Evolutionary conservation across 1,139 yeast genomes (phyloP), one percentile per base, ranked within the genome.

Genomic region (Suhomyces panamericanus): DNA sequence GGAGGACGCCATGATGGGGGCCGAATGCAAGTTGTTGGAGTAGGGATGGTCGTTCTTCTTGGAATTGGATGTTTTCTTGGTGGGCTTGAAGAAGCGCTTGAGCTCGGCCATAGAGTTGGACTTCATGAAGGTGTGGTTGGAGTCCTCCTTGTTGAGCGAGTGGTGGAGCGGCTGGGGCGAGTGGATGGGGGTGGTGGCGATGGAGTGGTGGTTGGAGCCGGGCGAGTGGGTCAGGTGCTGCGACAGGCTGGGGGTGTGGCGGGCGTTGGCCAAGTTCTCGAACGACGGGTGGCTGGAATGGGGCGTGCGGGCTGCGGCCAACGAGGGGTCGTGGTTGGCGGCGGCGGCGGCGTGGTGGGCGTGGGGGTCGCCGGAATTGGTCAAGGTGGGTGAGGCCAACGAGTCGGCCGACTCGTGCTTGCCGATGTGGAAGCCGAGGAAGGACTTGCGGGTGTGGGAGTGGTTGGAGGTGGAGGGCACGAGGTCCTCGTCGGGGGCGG

Each of bases 51-150:
- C 62, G 13, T 52, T 43, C 38, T 58, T 58, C 32, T 59, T 57
- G 2, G 66, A 47, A 8, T 52, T 51, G 13, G 66, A 56, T 33
- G 51, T 60, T 51, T 70, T 70, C 54, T 69, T 69, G 22, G 69
- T 62, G 6, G 75, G 73, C 51, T 70, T 71, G 55, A 71, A 71
- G 43, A 71, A 69, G 38, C 73, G 62, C 49, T 71, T 71, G 43
- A 71, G 57, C 44, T 71, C 77, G 7, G 66, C 72, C 71, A 71
- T 70, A 2, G 75, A 70, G 47, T 63, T 66, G 2, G 73, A 58
- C 44, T 67, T 69, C 55, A 62, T 58, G 47, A 68, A 67, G 10
- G 56, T 53, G 47, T 65, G 69, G 43, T 60, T 58, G 3, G 68
- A 59, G 40, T 65, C 70, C 39, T 64, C 69, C 24, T 56, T 53